phyloP scores from a whole-genome alignment of 2,329 filamentous ascomycete genomes.

The Verticillium klebahnii region DNA sequence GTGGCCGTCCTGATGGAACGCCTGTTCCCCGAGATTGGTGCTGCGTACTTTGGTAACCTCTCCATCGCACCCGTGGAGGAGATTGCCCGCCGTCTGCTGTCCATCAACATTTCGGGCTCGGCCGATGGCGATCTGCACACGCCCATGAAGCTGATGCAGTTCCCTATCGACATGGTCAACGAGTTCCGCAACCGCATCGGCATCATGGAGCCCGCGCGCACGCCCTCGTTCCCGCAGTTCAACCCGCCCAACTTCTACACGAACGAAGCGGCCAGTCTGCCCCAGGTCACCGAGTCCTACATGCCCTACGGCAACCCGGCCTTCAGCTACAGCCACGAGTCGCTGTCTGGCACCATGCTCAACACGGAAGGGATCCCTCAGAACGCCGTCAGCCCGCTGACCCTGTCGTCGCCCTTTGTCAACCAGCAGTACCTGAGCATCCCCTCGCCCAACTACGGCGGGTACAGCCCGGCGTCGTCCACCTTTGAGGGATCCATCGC shows the following conservation, averaged over 20 bases:
- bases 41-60: constrained; percentile 80
- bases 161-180: constrained; percentile 63
- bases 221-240: constrained; percentile 58
- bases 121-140: constrained; percentile 56
- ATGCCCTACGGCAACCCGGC: constrained; percentile 51
- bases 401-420: constrained; percentile 51
- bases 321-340: constrained; percentile 62
- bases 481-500: constrained; percentile 58
- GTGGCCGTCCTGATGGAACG: constrained; percentile 83
- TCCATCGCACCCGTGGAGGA: constrained; percentile 79
- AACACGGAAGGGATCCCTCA: constrained; percentile 41
- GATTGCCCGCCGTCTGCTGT: constrained; percentile 71
- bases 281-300: constrained; percentile 37
- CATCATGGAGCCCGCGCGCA: constrained; percentile 56
- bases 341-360: constrained; percentile 46
- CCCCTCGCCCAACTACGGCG: constrained; percentile 55
- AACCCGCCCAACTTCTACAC: constrained; percentile 50
- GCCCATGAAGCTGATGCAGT: constrained; percentile 65
- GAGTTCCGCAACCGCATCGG: constrained; percentile 68
- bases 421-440: constrained; percentile 57
- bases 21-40: constrained; percentile 85
- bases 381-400: constrained; percentile 48
- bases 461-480: constrained; percentile 60
- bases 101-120: constrained; percentile 48
- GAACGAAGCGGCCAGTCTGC: constrained; percentile 37